Conservation (phyloP, 768 basidiomycete species). For the Suillus subaureus region DNA sequence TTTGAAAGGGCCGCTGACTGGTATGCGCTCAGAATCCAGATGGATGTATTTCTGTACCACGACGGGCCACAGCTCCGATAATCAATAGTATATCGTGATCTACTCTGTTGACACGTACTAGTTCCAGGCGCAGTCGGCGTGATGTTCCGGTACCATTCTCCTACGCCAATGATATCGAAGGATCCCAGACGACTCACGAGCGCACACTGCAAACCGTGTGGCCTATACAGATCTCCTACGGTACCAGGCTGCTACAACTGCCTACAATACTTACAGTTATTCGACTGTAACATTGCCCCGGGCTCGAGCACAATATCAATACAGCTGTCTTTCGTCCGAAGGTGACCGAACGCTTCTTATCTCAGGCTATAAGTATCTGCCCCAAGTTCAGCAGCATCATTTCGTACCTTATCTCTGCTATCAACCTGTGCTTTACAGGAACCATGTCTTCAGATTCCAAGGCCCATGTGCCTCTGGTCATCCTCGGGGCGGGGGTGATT, state of each 20-base stretch:
- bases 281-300: not conserved
- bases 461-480: constrained; percentile 26
- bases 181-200: not conserved
- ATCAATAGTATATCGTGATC: not conserved
- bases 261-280: not conserved
- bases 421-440: not conserved
- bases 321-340: not conserved
- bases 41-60: not conserved
- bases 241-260: not conserved
- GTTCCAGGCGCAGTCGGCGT: not conserved
- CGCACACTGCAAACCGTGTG: not conserved
- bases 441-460: constrained; percentile 18
- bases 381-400: not conserved
- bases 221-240: not conserved
- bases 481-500: constrained; percentile 43
- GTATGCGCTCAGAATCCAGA: not conserved
- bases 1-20: not conserved
- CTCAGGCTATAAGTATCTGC: not conserved
- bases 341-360: constrained; percentile 1
- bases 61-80: not conserved
- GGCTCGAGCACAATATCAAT: not conserved
- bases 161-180: not conserved
- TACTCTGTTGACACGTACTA: not conserved
- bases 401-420: not conserved
- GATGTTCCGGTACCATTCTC: not conserved